Base-by-base conservation (phyloP, 306 rosid species). In the Begonia loranthoides region DNA sequence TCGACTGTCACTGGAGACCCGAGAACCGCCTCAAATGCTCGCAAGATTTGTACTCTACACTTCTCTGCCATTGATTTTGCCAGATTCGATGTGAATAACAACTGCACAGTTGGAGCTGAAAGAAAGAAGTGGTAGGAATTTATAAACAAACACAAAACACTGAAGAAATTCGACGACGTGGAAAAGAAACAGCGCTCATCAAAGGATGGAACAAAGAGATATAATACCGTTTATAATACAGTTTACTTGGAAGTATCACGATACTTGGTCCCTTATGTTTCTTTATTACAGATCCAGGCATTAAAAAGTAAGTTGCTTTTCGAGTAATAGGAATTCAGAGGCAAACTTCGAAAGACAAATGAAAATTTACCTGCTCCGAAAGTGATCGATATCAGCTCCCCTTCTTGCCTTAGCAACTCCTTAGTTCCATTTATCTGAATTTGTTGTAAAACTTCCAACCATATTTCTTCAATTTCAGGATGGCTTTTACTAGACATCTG, bases 61-160 rank as follows among this genome's bases (percentile, higher is more conserved):
- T 75, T 83, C 78, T 92, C 96, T 4, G 96, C 94, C 5, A 81
- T 83, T 33, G 92, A 78, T 76, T 92, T 86, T 19, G 88, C 70
- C 64, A 55, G 73, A 55, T 80, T 82, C 38, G 99, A 83, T 60
- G 74, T 76, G 57, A 84, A 78, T 66, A 76, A 55, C 72, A 92
- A 68, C 78, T 81, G 94, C 70, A 66, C 99, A 15, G 93, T 86
- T 49, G 99, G 89, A 69, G 99, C 96, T 92, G 84, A 61, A 77
- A 41, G 55, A 67, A 41, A 57, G 53, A 60, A 57, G 49, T 2
- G 68, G 49, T 28, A 28, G 36, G 36, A 28, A 28, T 28, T 4
- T 7, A 19, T 19, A 19, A 19, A 19, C 2, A 19, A 19, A 19
- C 22, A 19, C 22, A 19, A 19, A 19, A 19, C 2, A 1, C 0